Evolutionary conservation across 306 rosid species (phyloP).

Genomic region (Chamaecrista fasciculata): DNA sequence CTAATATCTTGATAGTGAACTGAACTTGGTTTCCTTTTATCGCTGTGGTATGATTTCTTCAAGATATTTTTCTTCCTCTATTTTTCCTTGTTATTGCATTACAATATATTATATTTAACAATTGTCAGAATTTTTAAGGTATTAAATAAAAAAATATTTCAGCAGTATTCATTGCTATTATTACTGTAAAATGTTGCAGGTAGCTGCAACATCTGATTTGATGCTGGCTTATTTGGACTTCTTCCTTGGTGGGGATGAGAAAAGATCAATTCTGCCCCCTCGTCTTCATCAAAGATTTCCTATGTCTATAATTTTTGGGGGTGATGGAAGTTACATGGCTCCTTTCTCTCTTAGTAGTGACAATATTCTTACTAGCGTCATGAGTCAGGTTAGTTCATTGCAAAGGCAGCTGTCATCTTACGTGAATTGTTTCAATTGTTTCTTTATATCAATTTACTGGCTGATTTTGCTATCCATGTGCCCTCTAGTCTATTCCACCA

Average conservation of each 20-base stretch:
- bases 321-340: conserved; percentile 92
- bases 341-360: conserved; percentile 84
- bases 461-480: conserved; percentile 27
- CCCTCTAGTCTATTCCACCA: conserved; percentile 71
- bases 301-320: conserved; percentile 80
- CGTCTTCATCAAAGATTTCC: conserved; percentile 83
- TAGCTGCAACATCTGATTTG: conserved; percentile 84
- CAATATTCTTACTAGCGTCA: conserved; percentile 81
- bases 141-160: neutral
- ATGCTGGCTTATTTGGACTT: conserved; percentile 93
- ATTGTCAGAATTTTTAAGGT: neutral
- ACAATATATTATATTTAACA: neutral
- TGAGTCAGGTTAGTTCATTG: conserved; percentile 75
- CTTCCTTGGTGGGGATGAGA: conserved; percentile 97
- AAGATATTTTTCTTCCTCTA: neutral
- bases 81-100: neutral
- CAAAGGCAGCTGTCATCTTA: neutral
- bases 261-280: conserved; percentile 78
- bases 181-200: conserved; percentile 46
- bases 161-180: neutral
- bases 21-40: neutral
- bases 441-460: conserved; percentile 16
- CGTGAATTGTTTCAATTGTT: conserved; percentile 22
- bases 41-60: neutral
- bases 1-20: neutral